Evolutionary conservation across 208 protist genomes (phyloP), one percentile per base, ranked within the genome.

Genomic region (Endotrypanum monterogeii): DNA sequence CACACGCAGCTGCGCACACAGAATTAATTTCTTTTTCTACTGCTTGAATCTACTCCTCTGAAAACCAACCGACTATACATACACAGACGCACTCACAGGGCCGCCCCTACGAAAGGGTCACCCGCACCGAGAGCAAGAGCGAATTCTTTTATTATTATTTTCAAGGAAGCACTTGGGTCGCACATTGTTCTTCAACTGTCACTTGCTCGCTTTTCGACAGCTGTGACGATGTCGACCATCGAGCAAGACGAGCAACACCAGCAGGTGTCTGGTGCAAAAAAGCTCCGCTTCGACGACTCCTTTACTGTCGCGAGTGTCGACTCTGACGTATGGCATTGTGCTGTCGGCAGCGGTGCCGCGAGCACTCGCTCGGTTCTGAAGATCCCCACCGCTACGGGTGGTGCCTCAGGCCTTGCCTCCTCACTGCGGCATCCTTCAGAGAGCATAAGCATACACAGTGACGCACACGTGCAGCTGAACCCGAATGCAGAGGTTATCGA

Each of bases 381-480:
- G 41, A 14, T 37, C 4, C 67, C 70, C 23, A 65, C 76, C 7
- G 69, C 61, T 6, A 44, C 12, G 14, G 62, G 12, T 56, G 60
- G 9, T 2, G 44, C 62, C 28, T 56, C 61, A 1, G 25, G 28
- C 54, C 60, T 62, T 28, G 48, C 69, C 18, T 83, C 79, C 60
- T 83, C 79, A 9, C 52, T 78, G 60, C 79, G 79, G 1, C 79
- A 73, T 12, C 46, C 69, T 0, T 79, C 79, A 28, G 69, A 74
- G 51, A 68, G 51, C 30, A 44, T 60, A 20, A 77, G 72, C 72
- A 58, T 51, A 32, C 75, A 74, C 76, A 71, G 72, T 71, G 81
- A 79, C 46, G 62, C 50, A 23, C 79, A 80, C 51, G 82, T 86
- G 63, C 76, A 82, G 60, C 63, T 86, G 48, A 82, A 86, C 71